phyloP scores from a whole-genome alignment of 306 rosid species.

The Trifolium pratense region DNA sequence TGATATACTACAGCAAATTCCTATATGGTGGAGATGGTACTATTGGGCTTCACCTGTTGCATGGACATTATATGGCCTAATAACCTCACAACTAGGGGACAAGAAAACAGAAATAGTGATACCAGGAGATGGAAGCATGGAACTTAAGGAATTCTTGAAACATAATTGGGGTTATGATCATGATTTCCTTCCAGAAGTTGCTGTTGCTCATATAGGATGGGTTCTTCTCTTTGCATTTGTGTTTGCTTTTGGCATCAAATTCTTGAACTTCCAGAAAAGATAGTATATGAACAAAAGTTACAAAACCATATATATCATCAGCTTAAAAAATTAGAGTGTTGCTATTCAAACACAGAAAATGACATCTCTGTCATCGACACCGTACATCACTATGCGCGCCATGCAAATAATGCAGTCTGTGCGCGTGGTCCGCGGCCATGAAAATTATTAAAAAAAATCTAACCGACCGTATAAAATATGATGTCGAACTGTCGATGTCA shows the following conservation, averaged over 20 bases:
- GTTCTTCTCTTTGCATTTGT: constrained; percentile 68
- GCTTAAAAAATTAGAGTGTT: neutral
- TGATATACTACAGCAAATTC: constrained; percentile 54
- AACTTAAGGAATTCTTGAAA: constrained; percentile 36
- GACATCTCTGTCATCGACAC: neutral
- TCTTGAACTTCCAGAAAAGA: constrained; percentile 72
- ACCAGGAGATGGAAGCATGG: constrained; percentile 41
- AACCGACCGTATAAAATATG: neutral
- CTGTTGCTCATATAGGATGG: constrained; percentile 64
- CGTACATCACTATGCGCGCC: neutral
- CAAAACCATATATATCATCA: neutral
- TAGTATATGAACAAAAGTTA: constrained; percentile 1
- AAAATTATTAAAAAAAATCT: too few species aligned
- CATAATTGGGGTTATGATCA: constrained; percentile 50
- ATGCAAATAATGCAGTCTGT: neutral
- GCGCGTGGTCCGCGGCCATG: neutral
- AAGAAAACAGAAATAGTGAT: constrained; percentile 20
- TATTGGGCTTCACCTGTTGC: constrained; percentile 51
- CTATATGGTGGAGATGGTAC: constrained; percentile 89
- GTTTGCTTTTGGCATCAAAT: constrained; percentile 67
- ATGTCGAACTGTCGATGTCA: too few species aligned
- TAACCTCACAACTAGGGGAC: constrained; percentile 48
- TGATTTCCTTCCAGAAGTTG: constrained; percentile 60
- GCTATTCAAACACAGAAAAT: neutral
- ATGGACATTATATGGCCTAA: constrained; percentile 50